Evolutionary conservation across 2,329 filamentous ascomycete species (phyloP), one percentile per base, ranked within the genome.

Genomic region (Huntiella omanensis): DNA sequence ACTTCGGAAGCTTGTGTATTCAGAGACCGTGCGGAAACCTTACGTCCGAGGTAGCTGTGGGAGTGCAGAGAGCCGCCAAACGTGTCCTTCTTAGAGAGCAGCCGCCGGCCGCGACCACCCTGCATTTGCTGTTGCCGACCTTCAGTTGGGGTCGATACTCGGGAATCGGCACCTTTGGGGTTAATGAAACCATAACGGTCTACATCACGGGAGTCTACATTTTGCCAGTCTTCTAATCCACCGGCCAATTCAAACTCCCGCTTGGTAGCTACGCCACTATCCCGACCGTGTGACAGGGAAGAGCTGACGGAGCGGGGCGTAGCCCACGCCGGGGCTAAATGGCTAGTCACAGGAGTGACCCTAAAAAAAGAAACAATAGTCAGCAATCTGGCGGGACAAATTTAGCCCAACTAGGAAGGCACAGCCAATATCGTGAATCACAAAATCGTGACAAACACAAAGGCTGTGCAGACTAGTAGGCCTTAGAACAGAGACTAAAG

Each of bases 111-210:
- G 62, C 50, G 59, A n/a, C 48, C 49, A n/a, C 22, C 38, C 28
- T 48, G 44, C 46, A 49, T 47, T 22, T 49, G 48, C 17, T 49
- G 48, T 45, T 47, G 42, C 12, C 35, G 39, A 2, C 15, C 33
- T 47, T 66, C 64, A 22, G 59, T 61, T 4, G 65, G 59, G 2
- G 64, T 64, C 50, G 58, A 61, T 17, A 62, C 57, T 32, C 63
- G 62, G 15, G 68, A 64, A 5, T 58, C 57, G 3, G 45, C 37
- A 33, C 39, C 45, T n/a, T 43, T 49, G 12, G 62, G 62, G 33
- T 63, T 64, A 54, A 81, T 81, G 60, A 81, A 81, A 50, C 77
- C 77, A 55, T 80, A 81, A 55, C 77, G 69, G 60, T 81, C 77
- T 51, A 81, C 71, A 56, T 75, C 70, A 43, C 63, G 65, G 32